Base-by-base conservation (phyloP, 2,329 filamentous ascomycete species). In the Hysterium pulicare region DNA sequence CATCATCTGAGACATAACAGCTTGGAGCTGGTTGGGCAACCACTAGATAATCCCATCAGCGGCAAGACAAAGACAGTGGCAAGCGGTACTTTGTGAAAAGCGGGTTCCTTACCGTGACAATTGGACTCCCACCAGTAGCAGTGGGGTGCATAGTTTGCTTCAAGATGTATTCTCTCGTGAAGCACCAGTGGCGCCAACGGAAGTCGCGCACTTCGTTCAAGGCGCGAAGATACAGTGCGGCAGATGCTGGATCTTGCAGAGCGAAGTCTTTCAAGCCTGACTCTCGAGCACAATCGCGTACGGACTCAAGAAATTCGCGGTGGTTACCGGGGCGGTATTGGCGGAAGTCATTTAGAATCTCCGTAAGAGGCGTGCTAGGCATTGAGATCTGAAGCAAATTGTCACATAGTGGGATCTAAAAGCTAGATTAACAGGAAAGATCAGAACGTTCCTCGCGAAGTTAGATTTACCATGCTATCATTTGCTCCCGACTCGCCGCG, bases 401-500 rank as follows among this genome's bases (percentile, higher is more conserved):
- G 67, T 96, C 91, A 59, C 91, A 82, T 3, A 96, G 79, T 3
- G 91, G 90, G 41, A 95, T 84, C 77, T 78, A 42, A 10, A 17
- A 34, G 36, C 38, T 26, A 31, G 13, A 23, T 31, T 24, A 26
- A 33, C 21, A 24, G 9, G 9, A 16, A 38, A 11, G 13, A 16
- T 34, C 9, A 8, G 8, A 16, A 16, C 16, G 17, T 9, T n/a
- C 5, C 3, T 26, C 4, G n/a, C 13, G 16, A 20, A 22, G 7
- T 9, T 19, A 19, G 16, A 49, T 65, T 41, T 67, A 81, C 79
- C 76, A 97, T 96, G 71, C 84, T 87, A 71, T 97, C 91, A 63
- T 96, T 96, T 53, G 91, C 91, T 33, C 91, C 91, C 38, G 84
- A 90, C 71, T 96, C 91, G 53, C 91, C 91, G 23, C 91, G 84